A percentile compares a stretch with the other conserved stretches of the same genome.
Conservation (phyloP, 371 early-diverging fungal species). For the Mucor racemosus region DNA sequence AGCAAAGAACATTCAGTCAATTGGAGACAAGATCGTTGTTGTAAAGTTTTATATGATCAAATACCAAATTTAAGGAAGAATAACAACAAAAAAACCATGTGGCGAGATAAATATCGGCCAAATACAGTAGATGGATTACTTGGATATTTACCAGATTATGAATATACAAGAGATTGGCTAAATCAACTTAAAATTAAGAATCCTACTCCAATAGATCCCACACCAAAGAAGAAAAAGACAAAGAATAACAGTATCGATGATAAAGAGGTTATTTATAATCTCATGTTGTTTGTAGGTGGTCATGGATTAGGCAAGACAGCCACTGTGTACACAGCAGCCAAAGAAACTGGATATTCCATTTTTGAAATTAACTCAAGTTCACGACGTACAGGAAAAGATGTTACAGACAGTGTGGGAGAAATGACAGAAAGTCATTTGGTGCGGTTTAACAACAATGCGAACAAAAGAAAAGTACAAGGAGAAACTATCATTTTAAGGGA, state of each 20-base stretch:
- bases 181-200: constrained; percentile 26
- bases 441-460: constrained; percentile 18
- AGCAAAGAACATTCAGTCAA: background rate
- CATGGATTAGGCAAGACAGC: constrained; percentile 79
- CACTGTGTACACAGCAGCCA: constrained; percentile 72
- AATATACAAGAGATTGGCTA: constrained; percentile 31
- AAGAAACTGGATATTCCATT: constrained; percentile 70
- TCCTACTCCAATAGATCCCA: background rate
- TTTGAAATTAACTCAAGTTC: constrained; percentile 75
- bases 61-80: background rate
- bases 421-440: constrained; percentile 74
- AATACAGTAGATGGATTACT: constrained; percentile 21
- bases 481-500: constrained; percentile 18
- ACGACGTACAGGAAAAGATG: constrained; percentile 73
- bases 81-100: constrained; percentile 5
- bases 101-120: constrained; percentile 47
- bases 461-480: constrained; percentile 14
- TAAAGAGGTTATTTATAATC: constrained; percentile 7
- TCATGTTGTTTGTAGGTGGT: constrained; percentile 71
- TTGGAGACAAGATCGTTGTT: constrained; percentile 8
- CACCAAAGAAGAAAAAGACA: constrained; percentile 8
- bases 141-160: constrained; percentile 13
- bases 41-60: background rate
- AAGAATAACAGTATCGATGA: background rate
- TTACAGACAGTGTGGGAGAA: constrained; percentile 65